These are phyloP conservation scores for Castanospermum australe DNA, from an alignment of 306 rosid genomes.

Conservation along the genomic window DNA sequence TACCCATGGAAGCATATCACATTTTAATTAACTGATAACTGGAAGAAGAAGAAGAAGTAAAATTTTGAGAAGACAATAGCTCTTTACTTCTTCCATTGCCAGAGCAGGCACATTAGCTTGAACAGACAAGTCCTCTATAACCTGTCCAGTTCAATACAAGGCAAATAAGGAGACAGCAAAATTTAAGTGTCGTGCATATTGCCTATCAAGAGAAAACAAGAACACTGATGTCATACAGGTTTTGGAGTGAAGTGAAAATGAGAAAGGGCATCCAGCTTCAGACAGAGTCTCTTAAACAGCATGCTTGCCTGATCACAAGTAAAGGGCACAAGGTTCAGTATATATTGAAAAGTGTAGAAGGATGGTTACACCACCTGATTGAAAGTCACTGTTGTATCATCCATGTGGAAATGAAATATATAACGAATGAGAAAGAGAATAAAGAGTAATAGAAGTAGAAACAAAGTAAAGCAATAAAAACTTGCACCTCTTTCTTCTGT, in stretches of 20 bases:
- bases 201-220: neutral
- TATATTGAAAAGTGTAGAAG: slow-evolving; percentile 7
- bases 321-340: slow-evolving; percentile 27
- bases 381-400: neutral
- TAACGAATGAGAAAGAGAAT: neutral
- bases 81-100: slow-evolving; percentile 93
- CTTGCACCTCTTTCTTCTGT: slow-evolving; percentile 71
- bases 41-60: neutral
- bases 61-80: slow-evolving; percentile 13
- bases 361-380: neutral
- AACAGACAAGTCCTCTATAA: slow-evolving; percentile 86
- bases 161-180: slow-evolving; percentile 11
- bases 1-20: slow-evolving; percentile 41
- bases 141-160: slow-evolving; percentile 50
- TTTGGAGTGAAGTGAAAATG: slow-evolving; percentile 93
- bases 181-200: neutral
- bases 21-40: slow-evolving; percentile 14
- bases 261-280: slow-evolving; percentile 91
- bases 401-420: slow-evolving; percentile 14
- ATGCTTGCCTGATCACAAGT: slow-evolving; percentile 65
- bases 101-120: slow-evolving; percentile 87
- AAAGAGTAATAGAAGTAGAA: slow-evolving; percentile 1
- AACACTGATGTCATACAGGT: slow-evolving; percentile 63
- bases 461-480: slow-evolving; percentile 1
- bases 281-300: slow-evolving; percentile 73